These are phyloP conservation scores for Eucalyptus erythrocorys DNA, from an alignment of 345 rosid species.

Conservation along the genomic window DNA sequence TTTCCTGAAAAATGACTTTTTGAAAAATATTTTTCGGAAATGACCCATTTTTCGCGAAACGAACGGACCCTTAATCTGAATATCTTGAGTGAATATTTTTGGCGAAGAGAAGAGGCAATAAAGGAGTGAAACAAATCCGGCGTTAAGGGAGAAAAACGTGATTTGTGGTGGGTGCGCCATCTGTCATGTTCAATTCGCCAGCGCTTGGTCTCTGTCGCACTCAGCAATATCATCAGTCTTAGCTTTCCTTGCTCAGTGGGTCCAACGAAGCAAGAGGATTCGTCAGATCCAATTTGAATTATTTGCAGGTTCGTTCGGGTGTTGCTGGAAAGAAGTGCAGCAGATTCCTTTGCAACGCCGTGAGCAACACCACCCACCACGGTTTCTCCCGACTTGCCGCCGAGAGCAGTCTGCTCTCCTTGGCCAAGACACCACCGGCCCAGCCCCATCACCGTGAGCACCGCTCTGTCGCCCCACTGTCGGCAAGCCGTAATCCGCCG, in stretches of 20 bases:
- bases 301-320: not conserved
- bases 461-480: rapidly evolving
- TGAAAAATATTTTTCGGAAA: too few relatives aligned
- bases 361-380: not conserved
- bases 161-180: too few relatives aligned
- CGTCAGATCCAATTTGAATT: not conserved
- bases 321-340: not conserved
- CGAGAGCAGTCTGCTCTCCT: not conserved
- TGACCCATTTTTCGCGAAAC: too few relatives aligned
- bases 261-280: not conserved
- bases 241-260: too few relatives aligned
- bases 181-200: too few relatives aligned
- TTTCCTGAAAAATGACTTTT: too few relatives aligned
- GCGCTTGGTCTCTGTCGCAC: not conserved
- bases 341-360: not conserved
- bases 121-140: too few relatives aligned
- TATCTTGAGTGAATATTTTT: too few relatives aligned
- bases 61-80: too few relatives aligned
- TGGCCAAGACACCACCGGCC: not conserved
- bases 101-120: too few relatives aligned
- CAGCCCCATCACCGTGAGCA: not conserved
- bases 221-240: too few relatives aligned
- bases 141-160: too few relatives aligned
- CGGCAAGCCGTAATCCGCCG: rapidly evolving
- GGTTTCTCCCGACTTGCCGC: not conserved